phyloP scores from a whole-genome alignment of 2,329 filamentous ascomycete species.

The Botrytis aclada region DNA sequence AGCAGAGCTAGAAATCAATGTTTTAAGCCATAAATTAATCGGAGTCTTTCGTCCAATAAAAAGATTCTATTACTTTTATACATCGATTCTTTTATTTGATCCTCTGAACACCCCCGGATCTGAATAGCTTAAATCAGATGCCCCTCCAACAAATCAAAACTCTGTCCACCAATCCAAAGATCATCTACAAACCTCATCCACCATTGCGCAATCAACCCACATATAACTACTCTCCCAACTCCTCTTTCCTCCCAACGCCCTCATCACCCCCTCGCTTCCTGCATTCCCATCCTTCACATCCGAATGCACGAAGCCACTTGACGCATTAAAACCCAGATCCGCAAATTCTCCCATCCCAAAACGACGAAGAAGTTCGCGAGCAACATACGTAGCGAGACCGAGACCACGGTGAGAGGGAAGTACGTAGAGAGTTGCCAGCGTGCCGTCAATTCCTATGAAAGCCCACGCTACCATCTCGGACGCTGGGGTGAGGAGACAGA shows the following conservation, averaged over 20 bases:
- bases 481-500: constrained; percentile 26
- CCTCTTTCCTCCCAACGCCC: constrained; percentile 27
- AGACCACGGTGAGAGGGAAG: constrained; percentile 31
- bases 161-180: background rate
- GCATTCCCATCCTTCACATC: constrained; percentile 35
- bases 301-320: constrained; percentile 34
- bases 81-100: background rate
- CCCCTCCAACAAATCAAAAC: background rate
- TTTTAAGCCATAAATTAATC: background rate
- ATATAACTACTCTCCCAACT: constrained; percentile 30
- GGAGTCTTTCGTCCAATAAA: background rate
- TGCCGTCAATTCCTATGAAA: constrained; percentile 34
- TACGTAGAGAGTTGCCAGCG: constrained; percentile 35
- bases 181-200: background rate
- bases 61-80: background rate
- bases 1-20: background rate
- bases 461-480: constrained; percentile 33
- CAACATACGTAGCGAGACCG: constrained; percentile 33
- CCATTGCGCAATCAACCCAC: constrained; percentile 29
- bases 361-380: constrained; percentile 25
- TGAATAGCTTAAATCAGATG: background rate
- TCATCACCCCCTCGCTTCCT: constrained; percentile 37
- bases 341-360: constrained; percentile 28
- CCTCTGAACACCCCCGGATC: too few species aligned
- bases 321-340: constrained; percentile 32